Base-by-base conservation (phyloP, 2,329 filamentous ascomycete genomes). In the Bipolaris bicolor region DNA sequence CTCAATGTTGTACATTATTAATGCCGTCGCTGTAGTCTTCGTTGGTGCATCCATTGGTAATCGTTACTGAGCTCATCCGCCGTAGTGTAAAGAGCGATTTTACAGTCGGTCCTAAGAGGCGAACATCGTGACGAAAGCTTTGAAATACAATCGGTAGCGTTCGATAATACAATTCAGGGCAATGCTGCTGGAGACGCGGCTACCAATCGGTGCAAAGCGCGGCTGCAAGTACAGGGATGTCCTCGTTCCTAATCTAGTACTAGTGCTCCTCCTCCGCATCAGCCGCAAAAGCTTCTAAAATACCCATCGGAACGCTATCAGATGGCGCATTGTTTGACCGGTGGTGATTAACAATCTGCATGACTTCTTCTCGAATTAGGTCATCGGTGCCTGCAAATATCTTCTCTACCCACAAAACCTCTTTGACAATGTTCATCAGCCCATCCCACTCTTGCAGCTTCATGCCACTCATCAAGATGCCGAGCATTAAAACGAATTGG, bases 351-450 rank as follows among this genome's bases (percentile, higher is more conserved):
- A 66, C 45, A 43, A 69, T 66, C 5, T 64, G 46, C 64, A 72
- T 62, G 16, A 72, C 67, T 33, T 71, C 68, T 18, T 69, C 62
- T n/a, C 61, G 57, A 22, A 74, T 60, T 34, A 62, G 40, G 5
- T 66, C 60, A 13, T 72, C 68, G 18, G 59, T 69, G 10, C 62
- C 61, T 34, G 46, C 55, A 55, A 66, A 72, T 9, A 72, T 55
- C n/a, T 52, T 56, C 7, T 74, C 70, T 10, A 70, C 65, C 71
- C 72, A 74, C n/a, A 73, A 33, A 5, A 74, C 66, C 16, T 55
- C 49, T 40, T 72, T 71, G 5, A 73, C 60, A 18, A 68, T 46
- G 6, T 55, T n/a, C 58, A 74, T 61, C 11, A 72, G 37, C 7
- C 64, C 64, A 2, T 65, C 54, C 69, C 70, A 72, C 3, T 58